Evolutionary conservation across 225 moss, liverwort and hornwort genomes (phyloP).

Genomic region (Marchantia polymorpha): DNA sequence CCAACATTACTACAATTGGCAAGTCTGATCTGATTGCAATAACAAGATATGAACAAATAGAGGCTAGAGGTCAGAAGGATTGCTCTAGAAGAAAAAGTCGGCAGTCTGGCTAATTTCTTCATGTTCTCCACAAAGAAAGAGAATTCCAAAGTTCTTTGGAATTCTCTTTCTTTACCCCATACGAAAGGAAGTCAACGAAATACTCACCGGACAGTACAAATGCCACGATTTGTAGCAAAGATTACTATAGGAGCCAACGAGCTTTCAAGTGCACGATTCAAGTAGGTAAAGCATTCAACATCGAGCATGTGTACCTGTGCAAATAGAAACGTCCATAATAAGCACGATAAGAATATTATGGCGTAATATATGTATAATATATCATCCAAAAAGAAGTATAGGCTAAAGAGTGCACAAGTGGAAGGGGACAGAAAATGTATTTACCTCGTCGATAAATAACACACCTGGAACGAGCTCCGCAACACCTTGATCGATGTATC

Average conservation of each 20-base stretch:
- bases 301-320: constrained; percentile 92
- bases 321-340: neutral
- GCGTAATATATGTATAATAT: neutral
- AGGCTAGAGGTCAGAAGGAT: neutral
- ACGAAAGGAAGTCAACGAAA: neutral
- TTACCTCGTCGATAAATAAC: constrained; percentile 76
- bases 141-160: no score
- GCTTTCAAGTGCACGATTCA: constrained; percentile 96
- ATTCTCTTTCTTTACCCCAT: neutral
- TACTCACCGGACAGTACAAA: constrained; percentile 73
- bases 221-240: constrained; percentile 92
- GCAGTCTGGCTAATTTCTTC: neutral
- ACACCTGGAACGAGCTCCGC: constrained; percentile 99
- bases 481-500: constrained; percentile 96
- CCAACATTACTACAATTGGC: neutral
- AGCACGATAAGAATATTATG: neutral
- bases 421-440: neutral
- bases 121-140: neutral
- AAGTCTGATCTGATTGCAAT: neutral
- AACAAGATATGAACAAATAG: neutral
- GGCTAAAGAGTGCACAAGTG: neutral
- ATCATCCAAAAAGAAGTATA: neutral
- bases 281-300: constrained; percentile 97
- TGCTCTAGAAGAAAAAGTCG: no score
- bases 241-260: constrained; percentile 92